Percentiles rank a stretch among this genome's conserved stretches.
phyloP scores from a whole-genome alignment of 495 filamentous ascomycete genomes.

The Lophiostoma macrostomum region DNA sequence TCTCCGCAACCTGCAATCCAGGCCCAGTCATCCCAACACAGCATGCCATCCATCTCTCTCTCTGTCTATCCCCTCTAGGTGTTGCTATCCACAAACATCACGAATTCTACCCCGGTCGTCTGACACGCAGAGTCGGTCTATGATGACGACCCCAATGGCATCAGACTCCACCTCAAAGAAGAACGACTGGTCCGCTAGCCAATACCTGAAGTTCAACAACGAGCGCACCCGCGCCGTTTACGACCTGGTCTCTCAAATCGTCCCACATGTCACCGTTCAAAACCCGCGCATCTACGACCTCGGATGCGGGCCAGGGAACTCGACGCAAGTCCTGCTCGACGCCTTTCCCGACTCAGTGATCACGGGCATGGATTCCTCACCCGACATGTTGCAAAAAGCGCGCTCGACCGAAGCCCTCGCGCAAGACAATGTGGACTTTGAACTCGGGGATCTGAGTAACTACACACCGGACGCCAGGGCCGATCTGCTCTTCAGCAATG shows the following conservation, averaged over 20 bases:
- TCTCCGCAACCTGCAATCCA: too few species aligned
- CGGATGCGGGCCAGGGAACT: constrained; percentile 57
- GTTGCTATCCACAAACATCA: too few species aligned
- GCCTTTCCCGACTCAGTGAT: constrained; percentile 48
- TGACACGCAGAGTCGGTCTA: too few species aligned
- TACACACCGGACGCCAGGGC: constrained; percentile 40
- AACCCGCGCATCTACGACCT: constrained; percentile 47
- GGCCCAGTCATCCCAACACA: too few species aligned
- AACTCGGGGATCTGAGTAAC: constrained; percentile 33
- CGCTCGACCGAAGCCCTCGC: constrained; percentile 15
- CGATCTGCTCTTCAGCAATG: constrained; percentile 54
- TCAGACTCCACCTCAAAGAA: neutral
- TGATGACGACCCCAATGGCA: neutral
- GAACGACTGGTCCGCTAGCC: constrained; percentile 46
- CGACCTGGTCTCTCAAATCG: constrained; percentile 47
- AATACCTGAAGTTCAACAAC: constrained; percentile 50
- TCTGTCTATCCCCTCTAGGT: too few species aligned
- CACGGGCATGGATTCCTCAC: constrained; percentile 53
- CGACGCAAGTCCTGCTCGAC: constrained; percentile 45
- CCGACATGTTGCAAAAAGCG: constrained; percentile 53
- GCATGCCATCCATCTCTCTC: too few species aligned
- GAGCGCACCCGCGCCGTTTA: constrained; percentile 48
- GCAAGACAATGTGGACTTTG: constrained; percentile 1
- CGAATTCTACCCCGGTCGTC: too few species aligned
- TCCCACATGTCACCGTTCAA: constrained; percentile 31